Evolutionary conservation across 306 rosid species (phyloP).

Genomic region (Styphnolobium japonicum): DNA sequence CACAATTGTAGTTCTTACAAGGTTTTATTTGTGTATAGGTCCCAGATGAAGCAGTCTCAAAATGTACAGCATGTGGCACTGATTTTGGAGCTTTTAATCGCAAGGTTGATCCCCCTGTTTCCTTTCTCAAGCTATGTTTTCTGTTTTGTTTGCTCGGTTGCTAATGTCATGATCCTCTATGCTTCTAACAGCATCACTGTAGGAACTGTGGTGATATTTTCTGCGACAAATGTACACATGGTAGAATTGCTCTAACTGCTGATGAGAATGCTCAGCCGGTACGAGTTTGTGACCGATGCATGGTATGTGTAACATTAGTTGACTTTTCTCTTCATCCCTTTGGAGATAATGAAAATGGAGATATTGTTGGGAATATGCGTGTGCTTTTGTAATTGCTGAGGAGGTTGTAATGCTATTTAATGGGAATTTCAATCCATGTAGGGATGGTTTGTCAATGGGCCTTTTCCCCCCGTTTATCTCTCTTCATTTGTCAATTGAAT

Average conservation of each 20-base stretch:
- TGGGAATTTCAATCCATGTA: background rate
- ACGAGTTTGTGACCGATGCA: conserved; percentile 95
- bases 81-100: conserved; percentile 83
- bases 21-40: conserved; percentile 48
- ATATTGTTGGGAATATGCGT: background rate
- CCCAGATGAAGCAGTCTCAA: conserved; percentile 95
- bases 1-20: conserved; percentile 5
- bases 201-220: conserved; percentile 97
- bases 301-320: conserved; percentile 58
- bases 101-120: conserved; percentile 26
- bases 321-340: background rate
- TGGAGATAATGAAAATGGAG: background rate
- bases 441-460: background rate
- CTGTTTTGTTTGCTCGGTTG: conserved; percentile 11
- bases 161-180: conserved; percentile 25
- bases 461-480: background rate
- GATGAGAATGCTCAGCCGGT: conserved; percentile 92
- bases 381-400: conserved; percentile 1
- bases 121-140: conserved; percentile 2
- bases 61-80: conserved; percentile 75
- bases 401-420: background rate
- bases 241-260: conserved; percentile 83
- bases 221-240: conserved; percentile 97
- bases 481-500: background rate
- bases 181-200: conserved; percentile 84